Evolutionary conservation across 257 asterid genomes (phyloP).

Genomic region (Solanum neorickii): DNA sequence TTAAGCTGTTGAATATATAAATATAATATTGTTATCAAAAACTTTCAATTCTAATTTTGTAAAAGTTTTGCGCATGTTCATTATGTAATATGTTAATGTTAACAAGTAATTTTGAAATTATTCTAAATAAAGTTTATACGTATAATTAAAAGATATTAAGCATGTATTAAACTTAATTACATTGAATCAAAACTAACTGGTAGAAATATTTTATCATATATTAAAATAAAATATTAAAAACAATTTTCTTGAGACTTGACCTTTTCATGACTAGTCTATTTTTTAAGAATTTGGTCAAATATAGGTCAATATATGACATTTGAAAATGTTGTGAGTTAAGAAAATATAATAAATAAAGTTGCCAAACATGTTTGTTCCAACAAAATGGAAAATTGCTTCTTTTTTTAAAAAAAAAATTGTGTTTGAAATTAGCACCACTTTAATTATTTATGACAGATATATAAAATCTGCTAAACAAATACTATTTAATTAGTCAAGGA

Average conservation of each 20-base stretch:
- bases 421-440: not conserved
- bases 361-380: not conserved
- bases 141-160: not conserved
- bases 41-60: not conserved
- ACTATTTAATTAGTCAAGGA: not conserved
- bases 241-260: not conserved
- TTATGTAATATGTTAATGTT: too few relatives aligned
- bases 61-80: not conserved
- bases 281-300: not conserved
- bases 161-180: not conserved
- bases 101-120: too few relatives aligned
- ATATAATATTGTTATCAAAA: not conserved
- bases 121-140: not conserved
- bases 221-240: too few relatives aligned
- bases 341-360: not conserved
- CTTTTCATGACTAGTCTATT: not conserved
- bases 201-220: too few relatives aligned
- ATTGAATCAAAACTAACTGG: too few relatives aligned
- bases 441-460: not conserved
- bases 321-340: not conserved
- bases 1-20: not conserved
- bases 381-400: not conserved
- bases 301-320: not conserved
- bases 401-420: too few relatives aligned
- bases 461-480: not conserved